Evolutionary conservation across 257 asterid genomes (phyloP).

Genomic region (Nemophila menziesii): DNA sequence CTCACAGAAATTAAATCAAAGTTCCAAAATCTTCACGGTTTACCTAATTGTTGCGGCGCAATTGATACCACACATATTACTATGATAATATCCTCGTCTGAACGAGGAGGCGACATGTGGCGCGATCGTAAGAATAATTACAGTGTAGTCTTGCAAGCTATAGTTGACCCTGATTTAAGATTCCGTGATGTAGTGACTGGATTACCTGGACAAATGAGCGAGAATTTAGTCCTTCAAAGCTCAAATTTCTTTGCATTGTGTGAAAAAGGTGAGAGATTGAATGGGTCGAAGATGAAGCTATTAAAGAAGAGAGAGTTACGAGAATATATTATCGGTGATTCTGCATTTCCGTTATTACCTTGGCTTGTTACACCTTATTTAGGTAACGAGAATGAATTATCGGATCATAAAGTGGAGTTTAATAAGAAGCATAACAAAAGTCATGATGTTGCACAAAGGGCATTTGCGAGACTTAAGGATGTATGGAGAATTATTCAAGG

Average conservation of each 20-base stretch:
- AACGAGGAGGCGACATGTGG: conserved; percentile 46
- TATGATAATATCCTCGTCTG: conserved; percentile 55
- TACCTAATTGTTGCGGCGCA: conserved; percentile 86
- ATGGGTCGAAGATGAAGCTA: conserved; percentile 21
- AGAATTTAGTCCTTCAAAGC: conserved; percentile 35
- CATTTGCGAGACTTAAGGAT: conserved; percentile 54
- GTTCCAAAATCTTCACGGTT: conserved; percentile 52
- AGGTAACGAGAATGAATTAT: conserved; percentile 32
- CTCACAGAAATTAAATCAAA: conserved; percentile 28
- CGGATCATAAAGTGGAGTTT: conserved; percentile 30
- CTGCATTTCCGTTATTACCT: conserved; percentile 56
- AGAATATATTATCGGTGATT: conserved; percentile 59
- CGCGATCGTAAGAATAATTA: conserved; percentile 39
- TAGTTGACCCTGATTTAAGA: conserved; percentile 56
- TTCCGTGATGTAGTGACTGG: conserved; percentile 60
- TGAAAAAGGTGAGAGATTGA: conserved; percentile 41
- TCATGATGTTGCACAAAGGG: conserved; percentile 39
- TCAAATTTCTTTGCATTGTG: conserved; percentile 42
- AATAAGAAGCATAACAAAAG: conserved; percentile 40
- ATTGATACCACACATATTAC: too few relatives aligned
- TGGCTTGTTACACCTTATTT: conserved; percentile 77
- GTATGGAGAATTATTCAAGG: conserved; percentile 71
- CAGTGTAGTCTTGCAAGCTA: conserved; percentile 69
- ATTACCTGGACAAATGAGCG: conserved; percentile 66
- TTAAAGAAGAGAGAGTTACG: conserved; percentile 26